Evolutionary conservation across 129 eudicot genomes (phyloP).

Genomic region (Helianthus annuus): HanXRQr2.0-SUNRISE NC_035439.2:17611837-17612336

Average conservation of each 20-base stretch:
- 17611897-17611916: too few species aligned
- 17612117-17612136: conserved; percentile 7
- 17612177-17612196: not conserved
- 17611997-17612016: too few species aligned
- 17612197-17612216: conserved; percentile 18
- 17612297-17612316: conserved; percentile 38
- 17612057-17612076: too few species aligned
- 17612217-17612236: conserved; percentile 4
- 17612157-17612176: conserved; percentile 5
- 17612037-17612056: too few species aligned
- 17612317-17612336: conserved; percentile 36
- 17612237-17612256: conserved; percentile 19
- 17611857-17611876: too few species aligned
- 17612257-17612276: conserved; percentile 36
- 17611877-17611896: too few species aligned
- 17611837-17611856: too few species aligned
- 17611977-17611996: too few species aligned
- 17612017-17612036: too few species aligned
- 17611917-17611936: too few species aligned
- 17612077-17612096: not conserved
- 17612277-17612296: conserved; percentile 39
- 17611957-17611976: too few species aligned
- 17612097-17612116: not conserved
- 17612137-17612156: not conserved
- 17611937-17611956: too few species aligned